Evolutionary conservation across 108 stramenopile species (phyloP).

Genomic region (Cylindrotheca closterium): DNA sequence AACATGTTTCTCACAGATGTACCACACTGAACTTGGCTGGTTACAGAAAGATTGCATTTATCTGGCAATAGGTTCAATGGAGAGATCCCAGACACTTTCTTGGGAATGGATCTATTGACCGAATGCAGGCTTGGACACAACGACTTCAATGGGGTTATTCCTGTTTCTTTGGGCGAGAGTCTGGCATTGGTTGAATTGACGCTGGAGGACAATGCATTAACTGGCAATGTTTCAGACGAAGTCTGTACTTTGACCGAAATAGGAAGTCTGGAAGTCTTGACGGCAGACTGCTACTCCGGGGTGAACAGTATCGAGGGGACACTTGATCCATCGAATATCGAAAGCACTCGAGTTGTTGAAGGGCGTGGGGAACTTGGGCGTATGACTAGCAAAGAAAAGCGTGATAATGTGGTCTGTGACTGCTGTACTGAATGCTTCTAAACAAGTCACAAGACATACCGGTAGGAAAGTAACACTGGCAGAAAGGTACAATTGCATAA

Average conservation of each 20-base stretch:
- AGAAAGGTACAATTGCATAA: too few relatives aligned
- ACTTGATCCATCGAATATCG: background rate
- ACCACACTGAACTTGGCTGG: too few relatives aligned
- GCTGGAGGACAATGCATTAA: slow-evolving; percentile 18
- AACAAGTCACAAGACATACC: too few relatives aligned
- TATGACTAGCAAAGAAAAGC: background rate
- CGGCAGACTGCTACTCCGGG: background rate
- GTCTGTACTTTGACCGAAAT: background rate
- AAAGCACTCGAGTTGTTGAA: background rate
- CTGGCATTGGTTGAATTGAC: slow-evolving; percentile 9
- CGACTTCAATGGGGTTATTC: slow-evolving; percentile 19
- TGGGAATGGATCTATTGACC: slow-evolving; percentile 31
- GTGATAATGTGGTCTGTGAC: background rate
- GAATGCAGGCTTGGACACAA: slow-evolving; percentile 44
- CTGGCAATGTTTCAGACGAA: slow-evolving; percentile 16
- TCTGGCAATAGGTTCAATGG: slow-evolving; percentile 51
- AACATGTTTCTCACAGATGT: too few relatives aligned
- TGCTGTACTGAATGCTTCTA: background rate
- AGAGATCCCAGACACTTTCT: slow-evolving; percentile 45
- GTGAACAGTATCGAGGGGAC: background rate
- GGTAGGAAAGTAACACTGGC: too few relatives aligned
- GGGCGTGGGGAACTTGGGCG: background rate
- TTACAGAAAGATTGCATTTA: slow-evolving; percentile 5
- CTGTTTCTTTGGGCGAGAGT: slow-evolving; percentile 10
- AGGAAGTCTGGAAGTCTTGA: background rate